Percentiles rank a stretch among this genome's conserved stretches.
These are phyloP conservation scores for Trichoderma sp. DNA, from an alignment of 2,329 filamentous ascomycete genomes.

Conservation along the genomic window DNA sequence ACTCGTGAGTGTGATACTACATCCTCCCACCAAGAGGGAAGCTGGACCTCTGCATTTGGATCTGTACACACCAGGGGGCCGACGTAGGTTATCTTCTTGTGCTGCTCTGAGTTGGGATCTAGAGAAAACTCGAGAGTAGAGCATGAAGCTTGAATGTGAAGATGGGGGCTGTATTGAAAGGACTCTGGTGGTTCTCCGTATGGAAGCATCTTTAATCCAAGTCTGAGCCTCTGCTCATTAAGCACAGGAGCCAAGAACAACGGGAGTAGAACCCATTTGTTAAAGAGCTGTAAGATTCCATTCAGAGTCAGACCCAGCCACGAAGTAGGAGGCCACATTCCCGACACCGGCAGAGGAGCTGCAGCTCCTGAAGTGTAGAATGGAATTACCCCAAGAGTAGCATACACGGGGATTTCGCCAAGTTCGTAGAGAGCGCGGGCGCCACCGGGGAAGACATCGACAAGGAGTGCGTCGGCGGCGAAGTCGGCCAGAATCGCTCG, in stretches of 20 bases:
- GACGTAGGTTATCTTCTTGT: constrained; percentile 31
- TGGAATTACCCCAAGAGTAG: constrained; percentile 41
- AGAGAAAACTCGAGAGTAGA: constrained; percentile 34
- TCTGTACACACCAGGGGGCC: constrained; percentile 35
- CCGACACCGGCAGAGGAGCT: constrained; percentile 35
- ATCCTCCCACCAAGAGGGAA: constrained; percentile 37
- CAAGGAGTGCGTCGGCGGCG: constrained; percentile 34
- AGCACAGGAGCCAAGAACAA: constrained; percentile 31
- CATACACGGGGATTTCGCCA: constrained; percentile 36
- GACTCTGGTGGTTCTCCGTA: constrained; percentile 34
- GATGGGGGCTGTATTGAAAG: constrained; percentile 37
- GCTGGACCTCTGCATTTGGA: constrained; percentile 8
- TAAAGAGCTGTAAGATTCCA: constrained; percentile 28
- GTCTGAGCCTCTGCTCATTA: constrained; percentile 31
- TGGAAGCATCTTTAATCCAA: constrained; percentile 31
- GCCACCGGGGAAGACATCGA: constrained; percentile 40
- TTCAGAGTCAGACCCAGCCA: constrained; percentile 30
- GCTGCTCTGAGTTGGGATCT: constrained; percentile 26
- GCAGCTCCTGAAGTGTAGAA: constrained; percentile 34
- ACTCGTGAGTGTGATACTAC: constrained; percentile 30
- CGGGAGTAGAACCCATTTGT: constrained; percentile 30
- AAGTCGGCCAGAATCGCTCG: constrained; percentile 32
- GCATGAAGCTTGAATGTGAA: constrained; percentile 41
- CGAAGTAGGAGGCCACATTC: constrained; percentile 32
- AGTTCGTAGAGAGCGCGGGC: constrained; percentile 37